These are phyloP conservation scores for Melanogaster broomeanus DNA, from an alignment of 768 basidiomycete species.

Conservation along the genomic window DNA sequence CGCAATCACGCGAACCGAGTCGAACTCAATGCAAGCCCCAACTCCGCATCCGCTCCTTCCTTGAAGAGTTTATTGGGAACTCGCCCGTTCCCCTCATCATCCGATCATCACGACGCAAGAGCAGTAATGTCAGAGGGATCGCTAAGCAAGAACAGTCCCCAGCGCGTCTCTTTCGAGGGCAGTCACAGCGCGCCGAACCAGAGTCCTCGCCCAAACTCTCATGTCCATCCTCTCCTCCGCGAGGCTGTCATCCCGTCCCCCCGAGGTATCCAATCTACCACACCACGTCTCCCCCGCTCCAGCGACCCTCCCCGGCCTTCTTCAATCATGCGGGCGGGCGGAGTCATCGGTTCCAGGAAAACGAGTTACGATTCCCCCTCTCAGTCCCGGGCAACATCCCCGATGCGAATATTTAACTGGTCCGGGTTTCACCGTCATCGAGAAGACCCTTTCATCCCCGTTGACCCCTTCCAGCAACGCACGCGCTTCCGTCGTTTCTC, in stretches of 20 bases:
- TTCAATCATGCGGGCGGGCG: constrained; percentile 10
- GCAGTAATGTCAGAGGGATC: constrained; percentile 39
- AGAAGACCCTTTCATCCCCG: constrained; percentile 57
- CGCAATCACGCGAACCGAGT: constrained; percentile 36
- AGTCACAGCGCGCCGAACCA: constrained; percentile 38
- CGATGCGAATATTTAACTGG: constrained; percentile 59
- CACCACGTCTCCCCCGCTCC: constrained; percentile 6
- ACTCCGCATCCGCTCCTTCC: constrained; percentile 44
- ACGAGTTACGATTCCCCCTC: constrained; percentile 31
- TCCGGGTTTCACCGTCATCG: constrained; percentile 51
- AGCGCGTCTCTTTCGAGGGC: constrained; percentile 55
- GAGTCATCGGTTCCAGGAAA: constrained; percentile 9
- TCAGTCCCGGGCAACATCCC: constrained; percentile 50
- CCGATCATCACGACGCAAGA: constrained; percentile 13
- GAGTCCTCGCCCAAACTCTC: constrained; percentile 36
- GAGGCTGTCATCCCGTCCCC: constrained; percentile 7
- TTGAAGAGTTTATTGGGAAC: constrained; percentile 27
- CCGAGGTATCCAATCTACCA: constrained; percentile 12
- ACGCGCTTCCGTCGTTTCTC: constrained; percentile 22
- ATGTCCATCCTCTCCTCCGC: constrained; percentile 20
- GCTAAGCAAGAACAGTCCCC: constrained; percentile 44
- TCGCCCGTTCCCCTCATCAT: constrained; percentile 18
- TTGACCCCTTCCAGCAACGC: constrained; percentile 51
- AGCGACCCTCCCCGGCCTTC: constrained; percentile 9
- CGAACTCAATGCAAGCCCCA: constrained; percentile 39